Evolutionary conservation across 352 stramenopile genomes (phyloP).

Genomic region (Phytopythium delawarense): DNA sequence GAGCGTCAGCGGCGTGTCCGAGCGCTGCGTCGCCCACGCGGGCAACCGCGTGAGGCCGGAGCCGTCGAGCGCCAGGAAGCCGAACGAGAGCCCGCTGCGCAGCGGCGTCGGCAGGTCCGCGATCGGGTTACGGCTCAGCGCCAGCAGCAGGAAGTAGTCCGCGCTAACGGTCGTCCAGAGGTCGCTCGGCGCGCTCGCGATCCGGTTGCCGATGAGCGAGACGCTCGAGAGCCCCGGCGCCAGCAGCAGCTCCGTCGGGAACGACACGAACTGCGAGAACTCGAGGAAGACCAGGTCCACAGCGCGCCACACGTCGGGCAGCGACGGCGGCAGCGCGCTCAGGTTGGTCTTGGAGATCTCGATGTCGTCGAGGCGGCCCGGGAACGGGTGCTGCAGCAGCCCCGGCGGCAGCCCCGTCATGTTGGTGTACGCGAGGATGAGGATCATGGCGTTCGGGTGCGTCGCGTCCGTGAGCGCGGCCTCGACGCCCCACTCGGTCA

Average conservation of each 20-base stretch:
- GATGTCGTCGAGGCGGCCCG: constrained; percentile 34
- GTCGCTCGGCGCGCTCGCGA: constrained; percentile 17
- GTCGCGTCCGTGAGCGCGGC: constrained; percentile 24
- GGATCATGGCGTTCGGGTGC: constrained; percentile 25
- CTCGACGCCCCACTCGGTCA: constrained; percentile 27
- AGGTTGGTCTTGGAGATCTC: constrained; percentile 40
- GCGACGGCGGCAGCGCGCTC: constrained; percentile 19
- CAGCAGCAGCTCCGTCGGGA: constrained; percentile 18
- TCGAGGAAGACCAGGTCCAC: constrained; percentile 28
- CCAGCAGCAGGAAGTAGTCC: constrained; percentile 21
- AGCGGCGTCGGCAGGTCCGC: constrained; percentile 14
- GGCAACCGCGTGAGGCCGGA: background rate
- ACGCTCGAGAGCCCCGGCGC: constrained; percentile 20
- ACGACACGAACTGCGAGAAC: constrained; percentile 18
- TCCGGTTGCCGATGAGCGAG: constrained; percentile 29
- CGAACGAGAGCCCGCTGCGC: constrained; percentile 13
- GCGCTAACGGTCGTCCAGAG: background rate
- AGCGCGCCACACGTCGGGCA: constrained; percentile 25
- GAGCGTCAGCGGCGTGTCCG: background rate
- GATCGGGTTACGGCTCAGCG: constrained; percentile 26
- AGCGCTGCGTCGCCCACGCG: background rate
- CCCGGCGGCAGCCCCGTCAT: constrained; percentile 36
- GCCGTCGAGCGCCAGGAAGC: constrained; percentile 23
- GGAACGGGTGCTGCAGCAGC: constrained; percentile 24
- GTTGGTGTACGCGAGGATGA: constrained; percentile 36